A percentile compares a stretch with the other conserved stretches of the same genome.
Evolutionary conservation across 2,329 filamentous ascomycete species (phyloP).

Genomic region (Pseudodiploospora longispora): DNA sequence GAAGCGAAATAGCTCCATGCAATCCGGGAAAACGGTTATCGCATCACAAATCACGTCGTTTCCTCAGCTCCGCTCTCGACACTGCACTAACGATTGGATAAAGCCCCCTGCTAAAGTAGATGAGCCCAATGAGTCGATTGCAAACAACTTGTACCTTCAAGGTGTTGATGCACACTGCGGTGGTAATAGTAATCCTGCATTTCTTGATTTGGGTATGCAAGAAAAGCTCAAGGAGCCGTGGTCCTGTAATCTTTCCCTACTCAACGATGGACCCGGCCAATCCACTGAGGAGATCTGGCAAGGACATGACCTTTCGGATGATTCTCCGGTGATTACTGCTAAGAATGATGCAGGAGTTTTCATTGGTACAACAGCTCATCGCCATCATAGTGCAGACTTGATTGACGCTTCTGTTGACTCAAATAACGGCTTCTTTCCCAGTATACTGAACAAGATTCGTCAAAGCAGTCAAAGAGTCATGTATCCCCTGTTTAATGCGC

Average conservation of each 20-base stretch:
- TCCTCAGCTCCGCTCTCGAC: conserved; percentile 21
- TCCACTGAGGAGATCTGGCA: conserved; percentile 7
- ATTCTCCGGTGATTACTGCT: conserved; percentile 1
- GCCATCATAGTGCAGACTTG: conserved; percentile 9
- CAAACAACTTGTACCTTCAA: conserved; percentile 17
- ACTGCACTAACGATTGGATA: conserved; percentile 26
- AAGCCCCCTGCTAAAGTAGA: conserved; percentile 15
- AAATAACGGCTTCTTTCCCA: conserved; percentile 14
- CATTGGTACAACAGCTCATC: conserved; percentile 16
- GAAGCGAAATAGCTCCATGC: no score
- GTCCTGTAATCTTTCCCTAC: conserved; percentile 12
- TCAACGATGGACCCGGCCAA: conserved; percentile 14
- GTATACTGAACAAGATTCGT: conserved; percentile 21
- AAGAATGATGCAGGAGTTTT: conserved; percentile 16
- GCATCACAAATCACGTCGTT: conserved; percentile 26
- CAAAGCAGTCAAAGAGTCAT: conserved; percentile 17
- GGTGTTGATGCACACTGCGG: conserved; percentile 24
- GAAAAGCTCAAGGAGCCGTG: conserved; percentile 8
- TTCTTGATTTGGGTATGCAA: conserved; percentile 6
- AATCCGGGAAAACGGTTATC: not conserved
- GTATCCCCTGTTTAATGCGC: not conserved
- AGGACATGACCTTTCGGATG: not conserved
- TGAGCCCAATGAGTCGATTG: conserved; percentile 3
- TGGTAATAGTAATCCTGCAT: conserved; percentile 1
- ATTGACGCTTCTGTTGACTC: not conserved